These are phyloP conservation scores for Petunia axillaris DNA, from an alignment of 257 asterid genomes.

Conservation along the genomic window DNA sequence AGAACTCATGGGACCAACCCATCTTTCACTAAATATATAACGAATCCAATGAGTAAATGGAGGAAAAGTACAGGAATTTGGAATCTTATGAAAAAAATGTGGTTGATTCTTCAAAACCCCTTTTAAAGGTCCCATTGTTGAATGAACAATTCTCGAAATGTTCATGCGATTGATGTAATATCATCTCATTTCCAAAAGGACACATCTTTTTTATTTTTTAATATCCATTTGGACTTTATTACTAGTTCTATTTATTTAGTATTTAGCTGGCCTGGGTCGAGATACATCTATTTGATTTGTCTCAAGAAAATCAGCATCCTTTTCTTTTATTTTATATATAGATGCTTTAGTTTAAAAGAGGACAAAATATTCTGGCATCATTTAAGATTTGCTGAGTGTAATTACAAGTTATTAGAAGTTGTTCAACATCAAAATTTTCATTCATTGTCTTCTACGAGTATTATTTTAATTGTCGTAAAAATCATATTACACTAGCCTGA, in stretches of 20 bases:
- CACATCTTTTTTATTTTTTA: not conserved
- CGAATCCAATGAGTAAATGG: slow-evolving; percentile 19
- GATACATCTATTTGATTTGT: slow-evolving; percentile 2
- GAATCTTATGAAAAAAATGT: not conserved
- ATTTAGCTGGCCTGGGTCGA: not conserved
- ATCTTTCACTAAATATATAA: not conserved
- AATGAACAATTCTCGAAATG: slow-evolving; percentile 21
- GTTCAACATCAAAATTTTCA: not conserved
- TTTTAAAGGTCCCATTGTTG: slow-evolving; percentile 18
- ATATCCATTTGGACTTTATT: not conserved
- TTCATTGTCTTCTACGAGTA: not conserved
- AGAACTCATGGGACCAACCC: slow-evolving; percentile 18
- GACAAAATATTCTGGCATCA: slow-evolving; percentile 14
- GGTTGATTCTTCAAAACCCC: slow-evolving; percentile 9
- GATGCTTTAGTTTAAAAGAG: not conserved
- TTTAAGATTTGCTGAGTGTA: not conserved
- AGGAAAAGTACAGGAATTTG: slow-evolving; percentile 2
- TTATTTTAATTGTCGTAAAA: not conserved
- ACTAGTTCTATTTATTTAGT: not conserved
- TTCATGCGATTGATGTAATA: slow-evolving; percentile 11
- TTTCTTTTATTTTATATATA: not conserved
- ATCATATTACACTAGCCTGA: not conserved
- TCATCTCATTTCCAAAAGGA: not conserved
- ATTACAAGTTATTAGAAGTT: not conserved
- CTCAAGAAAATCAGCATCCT: slow-evolving; percentile 15